Conservation (phyloP, 2,329 filamentous ascomycete genomes). For the Aureobasidium sp. region DNA sequence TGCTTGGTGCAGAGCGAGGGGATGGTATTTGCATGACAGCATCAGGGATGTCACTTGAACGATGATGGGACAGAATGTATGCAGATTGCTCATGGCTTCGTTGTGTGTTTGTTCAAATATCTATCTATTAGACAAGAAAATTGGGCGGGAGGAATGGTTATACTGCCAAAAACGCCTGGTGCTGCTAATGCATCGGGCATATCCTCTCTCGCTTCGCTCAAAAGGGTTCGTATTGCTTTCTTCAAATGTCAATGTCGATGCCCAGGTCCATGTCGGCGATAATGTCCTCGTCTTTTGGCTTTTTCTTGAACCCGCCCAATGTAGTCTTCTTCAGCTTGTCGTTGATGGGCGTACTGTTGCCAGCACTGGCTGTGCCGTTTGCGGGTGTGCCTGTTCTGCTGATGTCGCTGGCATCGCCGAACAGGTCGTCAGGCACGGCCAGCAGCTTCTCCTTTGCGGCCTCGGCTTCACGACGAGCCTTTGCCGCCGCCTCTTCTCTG, state of each 20-base stretch:
- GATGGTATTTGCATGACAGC: too few relatives aligned
- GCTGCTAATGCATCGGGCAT: too few relatives aligned
- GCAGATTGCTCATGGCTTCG: too few relatives aligned
- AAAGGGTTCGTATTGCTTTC: too few relatives aligned
- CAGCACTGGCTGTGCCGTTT: slow-evolving; percentile 30
- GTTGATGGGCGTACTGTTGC: slow-evolving; percentile 13
- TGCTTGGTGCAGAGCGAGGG: too few relatives aligned
- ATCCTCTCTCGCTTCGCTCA: not conserved
- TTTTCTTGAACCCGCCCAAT: slow-evolving; percentile 45
- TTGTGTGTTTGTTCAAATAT: too few relatives aligned
- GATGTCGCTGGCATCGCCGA: slow-evolving; percentile 35
- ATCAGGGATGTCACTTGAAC: too few relatives aligned
- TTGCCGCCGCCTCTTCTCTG: slow-evolving; percentile 48
- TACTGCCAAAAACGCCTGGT: not conserved
- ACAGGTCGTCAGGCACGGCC: slow-evolving; percentile 34
- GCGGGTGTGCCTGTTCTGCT: slow-evolving; percentile 43
- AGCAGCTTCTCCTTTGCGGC: slow-evolving; percentile 25
- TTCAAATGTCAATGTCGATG: slow-evolving; percentile 78
- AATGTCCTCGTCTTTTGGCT: slow-evolving; percentile 83
- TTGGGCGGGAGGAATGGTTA: too few relatives aligned
- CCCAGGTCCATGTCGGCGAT: slow-evolving; percentile 78
- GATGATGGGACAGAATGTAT: too few relatives aligned
- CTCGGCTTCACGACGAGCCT: slow-evolving; percentile 35
- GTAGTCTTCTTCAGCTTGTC: slow-evolving; percentile 41
- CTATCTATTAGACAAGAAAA: too few relatives aligned